Conservation (phyloP, 495 filamentous ascomycete genomes). For the Terfezia boudieri region DNA sequence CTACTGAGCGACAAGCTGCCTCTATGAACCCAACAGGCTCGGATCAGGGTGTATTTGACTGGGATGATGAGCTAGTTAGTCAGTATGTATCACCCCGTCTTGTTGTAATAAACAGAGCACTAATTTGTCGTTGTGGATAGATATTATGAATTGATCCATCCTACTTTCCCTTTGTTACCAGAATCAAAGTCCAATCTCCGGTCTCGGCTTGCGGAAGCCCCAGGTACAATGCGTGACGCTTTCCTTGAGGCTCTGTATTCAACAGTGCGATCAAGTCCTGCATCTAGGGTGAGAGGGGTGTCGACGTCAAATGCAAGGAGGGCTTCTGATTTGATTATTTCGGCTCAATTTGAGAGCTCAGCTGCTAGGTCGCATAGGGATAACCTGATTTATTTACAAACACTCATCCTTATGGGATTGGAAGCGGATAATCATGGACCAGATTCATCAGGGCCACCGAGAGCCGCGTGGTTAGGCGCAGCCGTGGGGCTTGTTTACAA, state of each 20-base stretch:
- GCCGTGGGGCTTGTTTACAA: constrained; percentile 37
- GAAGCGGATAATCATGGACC: constrained; percentile 34
- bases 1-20: constrained; percentile 10
- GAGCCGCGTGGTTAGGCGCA: constrained; percentile 23
- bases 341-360: constrained; percentile 30
- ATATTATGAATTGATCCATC: constrained; percentile 50
- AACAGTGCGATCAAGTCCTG: constrained; percentile 33
- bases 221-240: constrained; percentile 39
- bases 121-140: constrained; percentile 19
- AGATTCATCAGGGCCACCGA: constrained; percentile 13
- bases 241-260: constrained; percentile 48
- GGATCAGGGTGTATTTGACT: constrained; percentile 15
- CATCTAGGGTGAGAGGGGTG: constrained; percentile 21
- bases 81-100: constrained; percentile 9
- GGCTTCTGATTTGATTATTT: constrained; percentile 28
- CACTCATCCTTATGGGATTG: constrained; percentile 37
- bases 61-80: constrained; percentile 17
- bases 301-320: constrained; percentile 22
- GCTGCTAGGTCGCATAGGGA: constrained; percentile 24
- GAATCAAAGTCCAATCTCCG: constrained; percentile 39
- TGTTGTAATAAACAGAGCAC: neutral
- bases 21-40: constrained; percentile 8
- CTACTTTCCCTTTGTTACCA: constrained; percentile 51
- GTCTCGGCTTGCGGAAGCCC: constrained; percentile 37
- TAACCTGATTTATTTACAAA: constrained; percentile 41